These are phyloP conservation scores for Closterium sp. DNA, from an alignment of 139 green algal species.

Conservation along the genomic window DNA sequence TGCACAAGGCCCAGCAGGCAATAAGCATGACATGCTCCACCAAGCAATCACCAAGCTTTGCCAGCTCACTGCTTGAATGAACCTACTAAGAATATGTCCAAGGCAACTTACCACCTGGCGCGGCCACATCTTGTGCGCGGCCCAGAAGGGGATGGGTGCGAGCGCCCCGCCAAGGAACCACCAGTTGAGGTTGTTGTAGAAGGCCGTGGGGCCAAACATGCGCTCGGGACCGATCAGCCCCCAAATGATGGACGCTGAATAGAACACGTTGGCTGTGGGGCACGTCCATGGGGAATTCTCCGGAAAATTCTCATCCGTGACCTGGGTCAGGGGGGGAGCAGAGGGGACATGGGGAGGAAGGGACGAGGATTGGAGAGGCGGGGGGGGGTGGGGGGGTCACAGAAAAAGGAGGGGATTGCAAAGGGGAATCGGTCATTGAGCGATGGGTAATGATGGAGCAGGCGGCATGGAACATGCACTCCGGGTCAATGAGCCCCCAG, in stretches of 20 bases:
- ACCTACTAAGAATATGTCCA: too few species aligned
- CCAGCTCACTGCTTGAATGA: too few species aligned
- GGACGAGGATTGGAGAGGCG: too few species aligned
- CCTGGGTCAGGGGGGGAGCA: too few species aligned
- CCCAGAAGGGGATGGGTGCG: constrained; percentile 10
- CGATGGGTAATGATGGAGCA: constrained; percentile 1
- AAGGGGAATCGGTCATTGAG: too few species aligned
- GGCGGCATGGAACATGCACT: neutral
- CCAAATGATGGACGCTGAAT: constrained; percentile 33
- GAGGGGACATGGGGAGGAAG: too few species aligned
- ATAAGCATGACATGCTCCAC: neutral
- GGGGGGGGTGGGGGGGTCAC: too few species aligned
- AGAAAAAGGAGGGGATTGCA: too few species aligned
- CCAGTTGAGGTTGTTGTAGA: constrained; percentile 26
- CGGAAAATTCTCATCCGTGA: neutral
- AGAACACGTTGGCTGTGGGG: constrained; percentile 31
- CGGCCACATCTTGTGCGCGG: neutral
- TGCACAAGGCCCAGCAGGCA: neutral
- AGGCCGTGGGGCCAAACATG: neutral
- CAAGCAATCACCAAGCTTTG: constrained; percentile 16
- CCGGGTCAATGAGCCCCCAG: constrained; percentile 14
- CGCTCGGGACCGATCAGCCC: constrained; percentile 9
- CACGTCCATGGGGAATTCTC: constrained; percentile 24
- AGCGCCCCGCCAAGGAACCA: constrained; percentile 18
- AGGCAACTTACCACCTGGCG: constrained; percentile 1